These are phyloP conservation scores for Urtica urens DNA, from an alignment of 306 rosid genomes.

Conservation along the genomic window DNA sequence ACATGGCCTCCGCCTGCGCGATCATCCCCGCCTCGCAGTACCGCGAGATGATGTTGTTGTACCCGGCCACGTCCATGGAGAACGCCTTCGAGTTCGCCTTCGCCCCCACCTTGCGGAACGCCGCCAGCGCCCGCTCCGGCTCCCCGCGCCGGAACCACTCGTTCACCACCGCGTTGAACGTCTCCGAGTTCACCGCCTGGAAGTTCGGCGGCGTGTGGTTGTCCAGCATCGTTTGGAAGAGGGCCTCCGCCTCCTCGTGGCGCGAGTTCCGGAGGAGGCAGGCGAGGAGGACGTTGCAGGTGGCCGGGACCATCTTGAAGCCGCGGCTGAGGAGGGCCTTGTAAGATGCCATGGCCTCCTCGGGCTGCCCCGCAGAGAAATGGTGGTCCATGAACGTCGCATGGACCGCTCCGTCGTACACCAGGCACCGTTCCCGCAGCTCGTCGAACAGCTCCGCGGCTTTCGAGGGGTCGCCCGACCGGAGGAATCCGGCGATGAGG, in stretches of 20 bases:
- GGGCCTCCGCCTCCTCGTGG: conserved; percentile 42
- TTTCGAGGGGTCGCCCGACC: conserved; percentile 59
- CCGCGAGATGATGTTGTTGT: conserved; percentile 65
- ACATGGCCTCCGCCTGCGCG: conserved; percentile 49
- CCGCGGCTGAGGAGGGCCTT: conserved; percentile 53
- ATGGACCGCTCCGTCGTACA: conserved; percentile 83
- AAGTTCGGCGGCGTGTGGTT: conserved; percentile 79
- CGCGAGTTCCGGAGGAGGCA: conserved; percentile 61
- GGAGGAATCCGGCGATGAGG: conserved; percentile 56
- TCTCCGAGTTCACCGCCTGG: conserved; percentile 84
- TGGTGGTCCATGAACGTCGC: conserved; percentile 89
- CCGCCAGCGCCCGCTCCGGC: conserved; percentile 43
- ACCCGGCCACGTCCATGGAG: conserved; percentile 89
- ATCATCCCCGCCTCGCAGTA: conserved; percentile 74
- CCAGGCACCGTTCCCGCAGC: conserved; percentile 78
- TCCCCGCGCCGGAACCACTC: conserved; percentile 60
- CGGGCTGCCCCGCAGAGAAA: conserved; percentile 43
- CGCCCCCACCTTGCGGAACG: conserved; percentile 73
- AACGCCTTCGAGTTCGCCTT: conserved; percentile 62
- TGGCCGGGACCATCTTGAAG: conserved; percentile 74
- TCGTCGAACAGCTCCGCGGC: conserved; percentile 85
- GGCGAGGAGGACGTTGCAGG: conserved; percentile 76
- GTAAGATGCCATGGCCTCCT: conserved; percentile 88
- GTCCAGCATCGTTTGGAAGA: conserved; percentile 76
- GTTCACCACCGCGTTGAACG: conserved; percentile 79